A percentile compares a stretch with the other conserved stretches of the same genome.
Conservation (phyloP, 768 basidiomycete species). For the Sporobolomyces phaffii region DNA sequence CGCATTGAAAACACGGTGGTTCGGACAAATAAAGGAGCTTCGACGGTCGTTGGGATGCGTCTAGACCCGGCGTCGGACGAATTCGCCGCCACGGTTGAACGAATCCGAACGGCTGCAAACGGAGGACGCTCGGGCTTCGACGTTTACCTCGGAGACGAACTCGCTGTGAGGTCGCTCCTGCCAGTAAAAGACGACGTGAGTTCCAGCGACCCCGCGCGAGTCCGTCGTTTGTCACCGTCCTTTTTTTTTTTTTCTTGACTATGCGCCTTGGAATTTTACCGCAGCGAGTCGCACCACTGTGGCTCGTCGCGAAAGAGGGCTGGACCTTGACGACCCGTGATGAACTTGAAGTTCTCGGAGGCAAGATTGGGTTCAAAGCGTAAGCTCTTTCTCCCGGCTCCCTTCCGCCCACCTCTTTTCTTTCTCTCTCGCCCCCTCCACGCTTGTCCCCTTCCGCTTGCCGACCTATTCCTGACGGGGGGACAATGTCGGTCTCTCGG, state of each 20-base stretch:
- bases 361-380: slow-evolving; percentile 52
- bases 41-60: slow-evolving; percentile 45
- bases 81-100: slow-evolving; percentile 54
- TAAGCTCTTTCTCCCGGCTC: neutral
- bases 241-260: too few relatives aligned
- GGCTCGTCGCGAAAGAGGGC: slow-evolving; percentile 70
- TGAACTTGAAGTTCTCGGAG: slow-evolving; percentile 55
- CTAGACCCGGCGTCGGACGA: slow-evolving; percentile 52
- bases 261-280: neutral
- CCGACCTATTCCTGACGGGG: neutral
- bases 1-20: too few relatives aligned
- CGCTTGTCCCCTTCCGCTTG: neutral
- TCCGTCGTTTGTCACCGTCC: too few relatives aligned
- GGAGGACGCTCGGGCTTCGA: slow-evolving; percentile 61
- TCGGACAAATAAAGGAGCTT: too few relatives aligned
- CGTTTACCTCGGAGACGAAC: slow-evolving; percentile 67
- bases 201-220: neutral
- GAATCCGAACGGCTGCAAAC: slow-evolving; percentile 54
- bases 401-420: neutral
- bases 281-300: slow-evolving; percentile 79
- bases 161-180: slow-evolving; percentile 78
- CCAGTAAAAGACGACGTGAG: slow-evolving; percentile 43
- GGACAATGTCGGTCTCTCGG: too few relatives aligned
- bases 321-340: slow-evolving; percentile 67
- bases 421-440: neutral